phyloP scores from a whole-genome alignment of 805 yeast genomes.

The Candida sanyiensis region DNA sequence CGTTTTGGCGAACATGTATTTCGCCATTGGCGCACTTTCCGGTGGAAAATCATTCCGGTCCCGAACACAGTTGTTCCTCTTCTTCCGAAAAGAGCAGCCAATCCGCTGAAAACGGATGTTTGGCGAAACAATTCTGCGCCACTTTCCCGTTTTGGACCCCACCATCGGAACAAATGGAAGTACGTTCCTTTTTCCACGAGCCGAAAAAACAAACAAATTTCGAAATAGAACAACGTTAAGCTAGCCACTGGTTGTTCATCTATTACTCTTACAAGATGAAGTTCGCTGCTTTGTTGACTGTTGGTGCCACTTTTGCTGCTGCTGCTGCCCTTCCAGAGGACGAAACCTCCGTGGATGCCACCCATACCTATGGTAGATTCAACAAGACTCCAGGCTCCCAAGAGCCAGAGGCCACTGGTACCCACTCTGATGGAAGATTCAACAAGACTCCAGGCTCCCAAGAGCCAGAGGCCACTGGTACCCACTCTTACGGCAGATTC shows the following conservation, averaged over 20 bases:
- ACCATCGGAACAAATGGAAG: conserved; percentile 2
- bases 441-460: conserved; percentile 38
- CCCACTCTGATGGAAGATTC: conserved; percentile 48
- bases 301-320: conserved; percentile 19
- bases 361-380: conserved; percentile 54
- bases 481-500: conserved; percentile 50
- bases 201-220: conserved; percentile 3
- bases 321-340: conserved; percentile 24
- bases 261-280: conserved; percentile 15
- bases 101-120: not conserved
- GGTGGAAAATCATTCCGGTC: too few relatives aligned
- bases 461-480: conserved; percentile 34
- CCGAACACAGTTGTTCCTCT: too few relatives aligned
- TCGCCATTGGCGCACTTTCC: too few relatives aligned
- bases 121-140: not conserved
- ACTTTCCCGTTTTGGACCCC: not conserved
- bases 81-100: not conserved
- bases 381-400: conserved; percentile 39
- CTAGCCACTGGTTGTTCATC: not conserved
- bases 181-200: not conserved
- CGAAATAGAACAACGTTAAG: not conserved
- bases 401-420: conserved; percentile 35
- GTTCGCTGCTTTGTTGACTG: conserved; percentile 18
- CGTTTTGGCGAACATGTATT: too few relatives aligned
- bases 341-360: conserved; percentile 23